Conservation (phyloP, 176 grass and related monocot species). For the Avena atlantica region DNA sequence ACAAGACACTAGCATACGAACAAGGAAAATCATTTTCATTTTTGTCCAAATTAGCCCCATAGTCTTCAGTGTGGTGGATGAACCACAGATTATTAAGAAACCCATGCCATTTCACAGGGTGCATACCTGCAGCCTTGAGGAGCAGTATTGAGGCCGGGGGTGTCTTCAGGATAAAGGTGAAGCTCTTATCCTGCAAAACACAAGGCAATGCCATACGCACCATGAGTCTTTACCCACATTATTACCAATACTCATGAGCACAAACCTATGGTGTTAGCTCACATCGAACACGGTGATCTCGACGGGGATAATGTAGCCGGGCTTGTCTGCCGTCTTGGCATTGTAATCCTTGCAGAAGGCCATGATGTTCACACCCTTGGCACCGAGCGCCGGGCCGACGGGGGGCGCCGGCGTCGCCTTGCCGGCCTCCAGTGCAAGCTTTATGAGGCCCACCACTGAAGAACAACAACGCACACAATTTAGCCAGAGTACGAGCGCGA, state of each 20-base stretch:
- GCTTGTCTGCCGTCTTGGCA: conserved; percentile 93
- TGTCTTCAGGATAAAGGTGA: conserved; percentile 97
- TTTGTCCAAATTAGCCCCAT: background rate
- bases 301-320: conserved; percentile 95
- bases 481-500: background rate
- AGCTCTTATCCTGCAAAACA: conserved; percentile 84
- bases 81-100: background rate
- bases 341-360: conserved; percentile 98
- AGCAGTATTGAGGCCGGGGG: conserved; percentile 93
- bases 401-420: conserved; percentile 98
- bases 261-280: conserved; percentile 25
- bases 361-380: conserved; percentile 99
- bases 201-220: conserved; percentile 7
- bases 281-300: conserved; percentile 99
- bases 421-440: conserved; percentile 88
- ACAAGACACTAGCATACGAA: background rate
- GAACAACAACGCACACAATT: background rate
- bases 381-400: conserved; percentile 89
- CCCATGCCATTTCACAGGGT: conserved; percentile 12
- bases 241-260: conserved; percentile 12
- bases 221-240: background rate
- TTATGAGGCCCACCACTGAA: conserved; percentile 80
- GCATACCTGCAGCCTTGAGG: conserved; percentile 91
- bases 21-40: background rate
- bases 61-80: background rate